phyloP scores from a whole-genome alignment of 164 flowering plant genomes.

The Cinnamomum micranthum region DNA sequence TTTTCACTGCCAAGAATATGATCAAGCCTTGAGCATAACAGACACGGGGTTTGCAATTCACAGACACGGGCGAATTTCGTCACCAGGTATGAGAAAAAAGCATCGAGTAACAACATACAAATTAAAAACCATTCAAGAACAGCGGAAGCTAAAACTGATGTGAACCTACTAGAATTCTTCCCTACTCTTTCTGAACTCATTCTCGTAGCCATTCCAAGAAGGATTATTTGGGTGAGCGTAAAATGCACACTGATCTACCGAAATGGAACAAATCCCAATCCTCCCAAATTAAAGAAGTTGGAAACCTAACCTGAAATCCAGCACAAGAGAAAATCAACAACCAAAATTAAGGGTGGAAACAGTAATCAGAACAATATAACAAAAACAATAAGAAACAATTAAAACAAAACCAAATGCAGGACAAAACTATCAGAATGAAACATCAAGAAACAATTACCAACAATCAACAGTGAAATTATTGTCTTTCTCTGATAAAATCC shows the following conservation, averaged over 20 bases:
- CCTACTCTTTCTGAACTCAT: constrained; percentile 21
- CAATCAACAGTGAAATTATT: not conserved
- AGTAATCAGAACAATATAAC: not conserved
- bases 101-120: constrained; percentile 56
- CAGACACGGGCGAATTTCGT: constrained; percentile 64
- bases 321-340: not conserved
- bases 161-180: constrained; percentile 13
- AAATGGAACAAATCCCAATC: not conserved
- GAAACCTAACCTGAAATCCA: not conserved
- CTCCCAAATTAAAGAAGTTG: not conserved
- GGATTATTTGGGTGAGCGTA: not conserved
- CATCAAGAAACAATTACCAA: no score
- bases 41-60: constrained; percentile 61
- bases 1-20: constrained; percentile 40
- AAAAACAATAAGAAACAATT: not conserved
- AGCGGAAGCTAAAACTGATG: constrained; percentile 47
- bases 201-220: constrained; percentile 30
- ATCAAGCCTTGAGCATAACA: constrained; percentile 82
- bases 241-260: not conserved
- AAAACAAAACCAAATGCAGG: not conserved
- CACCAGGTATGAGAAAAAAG: constrained; percentile 54
- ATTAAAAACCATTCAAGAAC: constrained; percentile 80
- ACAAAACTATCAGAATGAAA: no score
- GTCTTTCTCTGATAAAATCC: not conserved
- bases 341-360: not conserved